phyloP scores from a whole-genome alignment of 352 stramenopile species.

The Pilasporangium apinafurcum region DNA sequence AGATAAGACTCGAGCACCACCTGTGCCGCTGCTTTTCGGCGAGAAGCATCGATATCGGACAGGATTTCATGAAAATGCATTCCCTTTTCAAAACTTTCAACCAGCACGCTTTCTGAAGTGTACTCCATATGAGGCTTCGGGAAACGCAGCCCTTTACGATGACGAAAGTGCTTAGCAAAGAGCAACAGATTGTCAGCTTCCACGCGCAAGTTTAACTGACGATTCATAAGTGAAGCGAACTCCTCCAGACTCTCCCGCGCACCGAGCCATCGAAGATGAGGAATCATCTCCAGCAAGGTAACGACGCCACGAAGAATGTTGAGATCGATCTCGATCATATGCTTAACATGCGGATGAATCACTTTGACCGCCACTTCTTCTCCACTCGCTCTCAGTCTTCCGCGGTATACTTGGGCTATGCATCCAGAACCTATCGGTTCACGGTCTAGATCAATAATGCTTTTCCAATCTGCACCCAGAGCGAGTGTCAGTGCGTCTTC shows the following conservation, averaged over 20 bases:
- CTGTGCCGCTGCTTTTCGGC: constrained; percentile 56
- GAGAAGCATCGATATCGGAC: constrained; percentile 30
- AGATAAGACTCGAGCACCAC: constrained; percentile 86
- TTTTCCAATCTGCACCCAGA: constrained; percentile 82
- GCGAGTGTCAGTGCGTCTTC: constrained; percentile 68
- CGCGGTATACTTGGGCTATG: constrained; percentile 93
- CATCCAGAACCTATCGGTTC: constrained; percentile 88
- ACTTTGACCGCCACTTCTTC: constrained; percentile 90
- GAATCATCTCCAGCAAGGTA: constrained; percentile 52
- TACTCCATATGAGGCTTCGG: constrained; percentile 61
- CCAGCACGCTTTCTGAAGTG: constrained; percentile 80
- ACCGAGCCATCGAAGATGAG: constrained; percentile 60
- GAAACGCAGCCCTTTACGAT: constrained; percentile 61
- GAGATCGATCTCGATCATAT: constrained; percentile 87
- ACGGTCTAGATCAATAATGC: constrained; percentile 42
- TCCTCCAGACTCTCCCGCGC: constrained; percentile 77
- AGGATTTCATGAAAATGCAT: constrained; percentile 69
- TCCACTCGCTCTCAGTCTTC: constrained; percentile 47
- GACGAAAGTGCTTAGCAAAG: constrained; percentile 75
- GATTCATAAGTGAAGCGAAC: constrained; percentile 82
- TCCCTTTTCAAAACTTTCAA: constrained; percentile 88
- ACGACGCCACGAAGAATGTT: constrained; percentile 63
- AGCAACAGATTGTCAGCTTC: constrained; percentile 87
- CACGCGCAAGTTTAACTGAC: constrained; percentile 88
- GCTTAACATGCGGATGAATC: constrained; percentile 88